Conservation (phyloP, 2,329 filamentous ascomycete genomes). For the Exophiala sideris region DNA sequence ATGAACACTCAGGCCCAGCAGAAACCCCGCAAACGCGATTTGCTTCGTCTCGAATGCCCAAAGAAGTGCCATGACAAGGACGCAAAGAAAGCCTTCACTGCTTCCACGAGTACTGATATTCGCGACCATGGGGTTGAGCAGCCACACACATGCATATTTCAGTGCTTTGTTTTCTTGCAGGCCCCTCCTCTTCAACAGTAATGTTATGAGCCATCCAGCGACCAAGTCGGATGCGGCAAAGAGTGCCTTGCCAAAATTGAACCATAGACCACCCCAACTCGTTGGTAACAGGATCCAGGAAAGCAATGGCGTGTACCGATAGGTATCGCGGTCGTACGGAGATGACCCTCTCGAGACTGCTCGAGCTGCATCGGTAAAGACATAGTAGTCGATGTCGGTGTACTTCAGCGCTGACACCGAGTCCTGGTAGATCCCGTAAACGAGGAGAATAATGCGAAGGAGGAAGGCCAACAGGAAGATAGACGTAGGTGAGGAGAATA, state of each 20-base stretch:
- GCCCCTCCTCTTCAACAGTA: slow-evolving; percentile 48
- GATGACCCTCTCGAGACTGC: slow-evolving; percentile 66
- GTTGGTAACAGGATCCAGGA: slow-evolving; percentile 89
- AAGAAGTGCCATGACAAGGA: slow-evolving; percentile 75
- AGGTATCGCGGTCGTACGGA: slow-evolving; percentile 87
- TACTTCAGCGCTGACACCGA: slow-evolving; percentile 90
- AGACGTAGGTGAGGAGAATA: slow-evolving; percentile 35
- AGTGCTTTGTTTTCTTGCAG: slow-evolving; percentile 58
- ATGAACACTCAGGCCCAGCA: slow-evolving; percentile 83
- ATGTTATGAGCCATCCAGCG: slow-evolving; percentile 73
- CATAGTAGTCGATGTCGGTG: slow-evolving; percentile 97
- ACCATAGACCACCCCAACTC: slow-evolving; percentile 59
- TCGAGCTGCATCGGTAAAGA: slow-evolving; percentile 92
- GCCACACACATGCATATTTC: slow-evolving; percentile 80
- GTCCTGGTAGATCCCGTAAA: slow-evolving; percentile 93
- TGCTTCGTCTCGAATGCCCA: slow-evolving; percentile 71
- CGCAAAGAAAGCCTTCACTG: slow-evolving; percentile 84
- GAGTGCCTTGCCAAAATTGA: slow-evolving; percentile 81
- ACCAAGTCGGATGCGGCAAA: slow-evolving; percentile 82
- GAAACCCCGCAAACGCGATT: slow-evolving; percentile 64
- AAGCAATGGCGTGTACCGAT: slow-evolving; percentile 91
- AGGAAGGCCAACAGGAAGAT: slow-evolving; percentile 45
- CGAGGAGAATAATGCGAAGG: slow-evolving; percentile 69
- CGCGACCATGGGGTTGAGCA: slow-evolving; percentile 97
- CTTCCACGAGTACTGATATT: slow-evolving; percentile 94